Evolutionary conservation across 768 basidiomycete genomes (phyloP).

Genomic region (Leccinellum rugosiceps): DNA sequence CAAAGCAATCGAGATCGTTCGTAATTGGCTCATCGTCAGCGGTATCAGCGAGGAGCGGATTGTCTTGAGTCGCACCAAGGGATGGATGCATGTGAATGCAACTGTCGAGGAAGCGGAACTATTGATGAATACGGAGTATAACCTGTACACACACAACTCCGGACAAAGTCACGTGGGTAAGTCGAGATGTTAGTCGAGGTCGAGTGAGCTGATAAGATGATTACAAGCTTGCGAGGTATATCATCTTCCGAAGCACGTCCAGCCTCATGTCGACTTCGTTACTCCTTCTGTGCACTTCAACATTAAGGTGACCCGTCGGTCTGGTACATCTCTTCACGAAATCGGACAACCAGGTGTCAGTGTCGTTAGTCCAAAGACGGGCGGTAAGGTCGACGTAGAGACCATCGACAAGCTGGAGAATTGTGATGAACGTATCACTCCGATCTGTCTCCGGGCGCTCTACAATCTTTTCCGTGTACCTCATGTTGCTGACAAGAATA

Average conservation of each 20-base stretch:
- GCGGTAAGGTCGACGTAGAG: slow-evolving; percentile 6
- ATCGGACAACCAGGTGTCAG: slow-evolving; percentile 18
- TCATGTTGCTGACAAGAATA: slow-evolving; percentile 25
- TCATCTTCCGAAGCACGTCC: slow-evolving; percentile 30
- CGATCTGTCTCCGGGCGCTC: slow-evolving; percentile 26
- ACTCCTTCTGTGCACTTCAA: slow-evolving; percentile 36
- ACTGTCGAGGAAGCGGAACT: slow-evolving; percentile 33
- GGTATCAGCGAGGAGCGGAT: slow-evolving; percentile 26
- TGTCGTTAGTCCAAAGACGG: slow-evolving; percentile 12
- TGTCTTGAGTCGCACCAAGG: slow-evolving; percentile 11
- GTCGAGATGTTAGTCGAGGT: not conserved
- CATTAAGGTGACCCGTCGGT: slow-evolving; percentile 16
- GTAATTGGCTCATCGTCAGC: slow-evolving; percentile 25
- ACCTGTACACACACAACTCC: slow-evolving; percentile 26
- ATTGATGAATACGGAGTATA: slow-evolving; percentile 33
- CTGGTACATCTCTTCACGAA: slow-evolving; percentile 1
- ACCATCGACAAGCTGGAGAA: slow-evolving; percentile 11
- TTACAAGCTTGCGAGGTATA: slow-evolving; percentile 30
- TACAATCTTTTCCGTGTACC: slow-evolving; percentile 28
- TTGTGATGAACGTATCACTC: slow-evolving; percentile 31
- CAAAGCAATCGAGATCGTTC: slow-evolving; percentile 22
- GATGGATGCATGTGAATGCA: slow-evolving; percentile 28
- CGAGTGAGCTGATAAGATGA: not conserved
- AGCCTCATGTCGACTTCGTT: slow-evolving; percentile 34
- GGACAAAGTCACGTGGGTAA: slow-evolving; percentile 28